Evolutionary conservation across 441 rosid species (phyloP), one percentile per base, ranked within the genome.

Genomic region (Populus hybrid): DNA sequence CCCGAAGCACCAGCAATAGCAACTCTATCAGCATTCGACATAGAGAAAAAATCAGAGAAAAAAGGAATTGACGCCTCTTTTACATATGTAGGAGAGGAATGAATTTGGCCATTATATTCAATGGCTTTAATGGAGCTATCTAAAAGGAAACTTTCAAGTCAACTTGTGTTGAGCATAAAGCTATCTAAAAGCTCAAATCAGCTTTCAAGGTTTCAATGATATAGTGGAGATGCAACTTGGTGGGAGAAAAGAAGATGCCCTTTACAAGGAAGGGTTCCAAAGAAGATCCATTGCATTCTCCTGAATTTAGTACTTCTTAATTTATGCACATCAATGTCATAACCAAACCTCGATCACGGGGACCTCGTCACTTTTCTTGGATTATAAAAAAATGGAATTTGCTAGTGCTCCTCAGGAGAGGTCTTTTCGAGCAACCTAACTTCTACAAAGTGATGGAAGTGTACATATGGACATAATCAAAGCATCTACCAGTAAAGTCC

Each of bases 281-380:
- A 9, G 20, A 79, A 71, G 81, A 70, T 84, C 75, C 84, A 86
- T 71, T 85, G 85, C 73, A 83, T 80, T 70, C 61, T 79, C 71
- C 76, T 71, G 59, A 73, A 12, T 63, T 67, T 35, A 57, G 74
- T 38, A 74, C 46, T 42, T 38, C 42, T 46, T 46, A 14, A 46
- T 46, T 5, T 0, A 46, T 46, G 57, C 50, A 46, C 57, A 46
- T 46, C 57, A 46, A 46, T 46, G 57, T 16, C 57, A 46, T 46
- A 4, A 46, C 57, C 57, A 46, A 10, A 71, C 40, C 21, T 81
- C 20, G 66, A 57, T 67, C 75, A 35, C 26, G 61, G 73, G 72
- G 67, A 32, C 57, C 70, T 42, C 35, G 26, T 70, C 12, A 36
- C 38, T 71, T 80, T 46, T 46, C 57, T 46, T 46, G 57, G 57